Conservation (phyloP, 129 eudicot species). For the Oenanthe sinensis region DNA sequence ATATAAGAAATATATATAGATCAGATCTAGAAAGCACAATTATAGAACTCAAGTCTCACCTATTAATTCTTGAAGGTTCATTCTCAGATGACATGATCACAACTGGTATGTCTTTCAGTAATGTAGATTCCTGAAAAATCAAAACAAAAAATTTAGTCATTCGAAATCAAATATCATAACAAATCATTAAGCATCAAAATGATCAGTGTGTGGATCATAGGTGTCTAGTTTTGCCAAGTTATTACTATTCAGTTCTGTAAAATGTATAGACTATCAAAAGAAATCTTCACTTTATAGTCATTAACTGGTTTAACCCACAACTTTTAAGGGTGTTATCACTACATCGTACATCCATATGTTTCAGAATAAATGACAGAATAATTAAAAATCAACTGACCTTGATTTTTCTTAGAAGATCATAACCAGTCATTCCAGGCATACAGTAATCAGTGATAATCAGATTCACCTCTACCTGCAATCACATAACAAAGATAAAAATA, state of each 20-base stretch:
- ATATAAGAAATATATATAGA: not conserved
- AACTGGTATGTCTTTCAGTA: constrained; percentile 76
- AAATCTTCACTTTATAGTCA: too few species aligned
- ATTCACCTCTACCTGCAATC: constrained; percentile 48
- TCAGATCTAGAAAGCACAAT: not conserved
- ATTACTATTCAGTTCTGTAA: not conserved
- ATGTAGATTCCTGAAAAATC: constrained; percentile 48
- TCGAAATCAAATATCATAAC: not conserved
- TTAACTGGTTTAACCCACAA: too few species aligned
- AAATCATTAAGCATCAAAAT: not conserved
- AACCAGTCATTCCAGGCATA: constrained; percentile 83
- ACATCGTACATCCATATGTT: not conserved
- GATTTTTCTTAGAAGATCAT: constrained; percentile 55
- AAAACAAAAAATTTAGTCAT: not conserved
- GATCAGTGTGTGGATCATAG: not conserved
- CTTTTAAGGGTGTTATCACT: too few species aligned
- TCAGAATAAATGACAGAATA: not conserved
- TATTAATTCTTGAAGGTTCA: constrained; percentile 64
- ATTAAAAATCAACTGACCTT: constrained; percentile 30
- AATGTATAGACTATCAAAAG: too few species aligned
- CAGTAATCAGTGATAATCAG: constrained; percentile 70
- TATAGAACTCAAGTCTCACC: constrained; percentile 19
- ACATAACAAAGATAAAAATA: constrained; percentile 9
- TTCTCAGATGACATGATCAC: constrained; percentile 89
- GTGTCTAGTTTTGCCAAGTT: not conserved